phyloP scores from a whole-genome alignment of 1,284 basidiomycete genomes.

The Tremellales sp. region DNA sequence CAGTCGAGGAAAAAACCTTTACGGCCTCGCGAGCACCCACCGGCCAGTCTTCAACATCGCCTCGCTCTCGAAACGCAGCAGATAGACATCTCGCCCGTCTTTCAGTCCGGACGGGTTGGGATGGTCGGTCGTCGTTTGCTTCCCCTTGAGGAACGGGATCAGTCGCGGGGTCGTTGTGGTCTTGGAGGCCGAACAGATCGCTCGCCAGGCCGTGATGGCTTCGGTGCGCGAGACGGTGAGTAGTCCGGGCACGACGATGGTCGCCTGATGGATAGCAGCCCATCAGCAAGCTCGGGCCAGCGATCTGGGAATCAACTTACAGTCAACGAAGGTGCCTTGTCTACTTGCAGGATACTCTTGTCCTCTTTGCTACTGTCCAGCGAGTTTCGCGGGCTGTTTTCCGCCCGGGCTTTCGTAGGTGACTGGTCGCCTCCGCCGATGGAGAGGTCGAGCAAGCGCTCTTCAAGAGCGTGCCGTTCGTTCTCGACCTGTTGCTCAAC shows the following conservation, averaged over 20 bases:
- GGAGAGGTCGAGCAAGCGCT: conserved; percentile 27
- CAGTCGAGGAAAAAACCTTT: neutral
- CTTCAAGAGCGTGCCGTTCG: conserved; percentile 24
- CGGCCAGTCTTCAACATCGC: conserved; percentile 51
- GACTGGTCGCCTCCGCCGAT: conserved; percentile 15
- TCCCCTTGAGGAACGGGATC: conserved; percentile 13
- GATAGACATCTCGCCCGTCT: conserved; percentile 50
- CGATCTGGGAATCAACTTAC: no score
- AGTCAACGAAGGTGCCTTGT: conserved; percentile 45
- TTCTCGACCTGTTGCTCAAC: conserved; percentile 15
- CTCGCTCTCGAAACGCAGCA: conserved; percentile 47
- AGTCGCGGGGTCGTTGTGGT: conserved; percentile 10
- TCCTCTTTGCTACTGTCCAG: conserved; percentile 26
- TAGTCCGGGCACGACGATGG: conserved; percentile 53
- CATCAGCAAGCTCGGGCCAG: no score
- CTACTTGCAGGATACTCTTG: conserved; percentile 21
- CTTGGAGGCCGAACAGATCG: conserved; percentile 27
- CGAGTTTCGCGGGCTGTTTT: conserved; percentile 16
- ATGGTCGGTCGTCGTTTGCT: neutral
- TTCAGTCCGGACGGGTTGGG: conserved; percentile 21
- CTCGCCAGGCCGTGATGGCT: conserved; percentile 47
- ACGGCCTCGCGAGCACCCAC: conserved; percentile 4
- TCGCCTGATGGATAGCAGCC: conserved; percentile 26
- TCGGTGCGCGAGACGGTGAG: conserved; percentile 49
- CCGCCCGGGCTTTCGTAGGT: neutral